Base-by-base conservation (phyloP, 768 basidiomycete species). In the Suillus decipiens region DNA sequence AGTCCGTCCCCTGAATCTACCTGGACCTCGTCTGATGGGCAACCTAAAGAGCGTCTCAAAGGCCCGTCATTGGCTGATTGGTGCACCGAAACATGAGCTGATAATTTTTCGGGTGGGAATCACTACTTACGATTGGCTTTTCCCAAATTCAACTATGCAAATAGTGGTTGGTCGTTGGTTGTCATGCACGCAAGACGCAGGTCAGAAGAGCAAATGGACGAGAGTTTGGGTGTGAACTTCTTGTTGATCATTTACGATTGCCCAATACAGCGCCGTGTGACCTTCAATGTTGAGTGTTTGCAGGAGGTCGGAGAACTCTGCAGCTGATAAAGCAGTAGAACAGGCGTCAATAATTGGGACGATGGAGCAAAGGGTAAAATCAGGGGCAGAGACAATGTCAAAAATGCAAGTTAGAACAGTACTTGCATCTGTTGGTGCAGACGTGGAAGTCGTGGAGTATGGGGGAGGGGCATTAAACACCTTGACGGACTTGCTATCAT, bases 141-240 rank as follows among this genome's bases (percentile, higher is more conserved):
- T 19, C 39, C 61, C 28, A 22, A 62, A 43, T 36, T 12, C n/a
- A 31, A 5, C 12, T 36, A 6, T 12, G 5, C 2, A 42, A 64
- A 62, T 8, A 63, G 37, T 37, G 22, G 22, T n/a, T 63, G 48
- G 22, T 63, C 47, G 7, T 11, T 42, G 17, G 34, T 54, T 9
- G 28, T 14, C 24, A 90, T 1, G 86, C 88, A 90, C 1, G 86
- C 88, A 9, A 82, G 78, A 5, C 87, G 82, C 31, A 89, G 76
- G 41, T 89, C 88, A 5, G 78, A 77, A 12, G 84, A 76, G 2
- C 84, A 85, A 34, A 64, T 64, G 7, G 66, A 59, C 10, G 69
- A 63, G 12, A 80, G 66, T 31, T 82, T 78, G 3, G 80, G 77
- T 54, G 89, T 74, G 9, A 89, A 34, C 59, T 22, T 64, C 17